Conservation (phyloP, 2,329 filamentous ascomycete genomes). For the Drechslerella dactyloides region DNA sequence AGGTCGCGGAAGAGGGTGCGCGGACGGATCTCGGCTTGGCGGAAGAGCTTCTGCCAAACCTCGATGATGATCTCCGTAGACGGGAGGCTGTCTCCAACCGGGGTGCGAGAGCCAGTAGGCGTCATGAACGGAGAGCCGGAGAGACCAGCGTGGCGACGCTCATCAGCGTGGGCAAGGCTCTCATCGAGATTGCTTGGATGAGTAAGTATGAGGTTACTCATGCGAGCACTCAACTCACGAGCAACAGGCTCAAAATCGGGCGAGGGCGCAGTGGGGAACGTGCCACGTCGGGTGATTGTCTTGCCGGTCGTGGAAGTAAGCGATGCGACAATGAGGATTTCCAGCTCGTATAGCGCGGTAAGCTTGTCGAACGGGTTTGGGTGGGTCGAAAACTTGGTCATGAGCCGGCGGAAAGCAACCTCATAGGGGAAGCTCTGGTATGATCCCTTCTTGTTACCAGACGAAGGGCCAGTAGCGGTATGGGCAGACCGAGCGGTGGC, state of each 20-base stretch:
- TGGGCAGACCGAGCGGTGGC: slow-evolving; percentile 59
- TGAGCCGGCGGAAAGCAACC: slow-evolving; percentile 76
- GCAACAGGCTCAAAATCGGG: slow-evolving; percentile 60
- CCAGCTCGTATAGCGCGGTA: slow-evolving; percentile 79
- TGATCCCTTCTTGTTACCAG: slow-evolving; percentile 58
- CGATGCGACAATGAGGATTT: slow-evolving; percentile 79
- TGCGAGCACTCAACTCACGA: slow-evolving; percentile 60
- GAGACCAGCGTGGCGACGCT: slow-evolving; percentile 65
- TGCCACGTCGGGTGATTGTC: slow-evolving; percentile 56
- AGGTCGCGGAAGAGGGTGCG: slow-evolving; percentile 81
- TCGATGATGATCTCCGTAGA: slow-evolving; percentile 71
- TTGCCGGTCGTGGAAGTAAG: slow-evolving; percentile 66
- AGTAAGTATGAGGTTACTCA: slow-evolving; percentile 59
- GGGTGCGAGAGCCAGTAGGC: slow-evolving; percentile 53
- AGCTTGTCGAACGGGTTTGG: slow-evolving; percentile 88
- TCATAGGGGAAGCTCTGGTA: slow-evolving; percentile 73
- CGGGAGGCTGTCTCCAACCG: slow-evolving; percentile 54
- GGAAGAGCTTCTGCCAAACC: slow-evolving; percentile 71
- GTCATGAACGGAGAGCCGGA: slow-evolving; percentile 54
- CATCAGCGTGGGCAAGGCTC: slow-evolving; percentile 72
- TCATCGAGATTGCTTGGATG: slow-evolving; percentile 66
- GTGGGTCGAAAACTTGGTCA: slow-evolving; percentile 86
- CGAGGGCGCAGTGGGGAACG: slow-evolving; percentile 58
- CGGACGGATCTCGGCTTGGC: slow-evolving; percentile 72
- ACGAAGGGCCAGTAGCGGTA: slow-evolving; percentile 56